phyloP scores from a whole-genome alignment of 495 filamentous ascomycete species.

The Aspergillus coremiiformis region DNA sequence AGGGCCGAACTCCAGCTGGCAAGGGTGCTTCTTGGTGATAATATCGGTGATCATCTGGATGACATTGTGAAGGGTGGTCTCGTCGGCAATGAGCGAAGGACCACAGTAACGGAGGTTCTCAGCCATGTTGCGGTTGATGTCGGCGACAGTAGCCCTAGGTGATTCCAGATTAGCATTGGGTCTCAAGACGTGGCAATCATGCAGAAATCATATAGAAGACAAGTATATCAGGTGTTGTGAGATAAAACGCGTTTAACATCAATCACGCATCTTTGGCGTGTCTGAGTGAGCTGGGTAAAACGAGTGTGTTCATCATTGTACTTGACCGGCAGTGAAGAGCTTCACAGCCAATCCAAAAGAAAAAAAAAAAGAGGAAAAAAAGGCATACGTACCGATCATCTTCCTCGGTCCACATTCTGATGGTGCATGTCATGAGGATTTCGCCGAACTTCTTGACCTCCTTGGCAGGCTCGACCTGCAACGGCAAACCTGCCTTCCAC shows the following conservation, averaged over 20 bases:
- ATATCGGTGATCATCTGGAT: conserved; percentile 61
- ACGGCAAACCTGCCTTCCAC: conserved; percentile 83
- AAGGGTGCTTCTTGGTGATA: conserved; percentile 82
- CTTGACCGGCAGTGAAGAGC: not conserved
- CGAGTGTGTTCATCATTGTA: conserved; percentile 78
- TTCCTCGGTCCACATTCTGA: conserved; percentile 82
- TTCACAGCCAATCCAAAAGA: conserved; percentile 9
- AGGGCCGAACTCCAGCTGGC: conserved; percentile 80
- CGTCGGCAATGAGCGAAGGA: conserved; percentile 71
- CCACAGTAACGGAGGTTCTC: conserved; percentile 87
- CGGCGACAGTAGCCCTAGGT: conserved; percentile 73
- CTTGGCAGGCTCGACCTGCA: conserved; percentile 65
- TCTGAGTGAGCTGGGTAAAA: conserved; percentile 99
- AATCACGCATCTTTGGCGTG: conserved; percentile 66
- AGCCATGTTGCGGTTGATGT: conserved; percentile 93
- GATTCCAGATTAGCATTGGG: conserved; percentile 30
- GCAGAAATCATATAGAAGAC: conserved; percentile 10
- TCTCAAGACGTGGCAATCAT: not conserved
- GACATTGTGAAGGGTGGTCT: conserved; percentile 54
- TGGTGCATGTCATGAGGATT: conserved; percentile 74
- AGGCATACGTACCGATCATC: conserved; percentile 71
- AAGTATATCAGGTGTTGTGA: conserved; percentile 25
- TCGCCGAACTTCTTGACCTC: conserved; percentile 82
- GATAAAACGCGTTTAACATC: conserved; percentile 81
- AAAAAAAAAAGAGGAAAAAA: conserved; percentile 22